phyloP scores from a whole-genome alignment of 2,329 filamentous ascomycete species.

The Botrytis cinerea region DNA sequence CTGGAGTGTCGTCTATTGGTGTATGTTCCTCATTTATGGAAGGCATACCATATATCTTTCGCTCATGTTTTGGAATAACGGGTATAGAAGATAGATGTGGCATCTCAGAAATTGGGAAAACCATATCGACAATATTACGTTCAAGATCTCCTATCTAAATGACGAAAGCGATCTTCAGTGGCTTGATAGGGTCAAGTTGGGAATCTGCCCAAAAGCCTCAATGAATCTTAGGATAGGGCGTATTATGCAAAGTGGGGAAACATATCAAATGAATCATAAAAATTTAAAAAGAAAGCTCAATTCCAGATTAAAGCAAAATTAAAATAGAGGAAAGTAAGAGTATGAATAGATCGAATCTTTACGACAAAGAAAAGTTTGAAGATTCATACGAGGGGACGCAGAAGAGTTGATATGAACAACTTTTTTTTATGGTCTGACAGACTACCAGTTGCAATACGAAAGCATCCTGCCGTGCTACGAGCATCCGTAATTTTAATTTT shows the following conservation, averaged over 20 bases:
- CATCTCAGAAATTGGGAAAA: not conserved
- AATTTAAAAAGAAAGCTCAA: slow-evolving; percentile 2
- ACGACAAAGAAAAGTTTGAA: not conserved
- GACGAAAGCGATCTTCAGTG: slow-evolving; percentile 6
- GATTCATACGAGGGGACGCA: not conserved
- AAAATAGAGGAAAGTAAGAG: not conserved
- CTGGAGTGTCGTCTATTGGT: not conserved
- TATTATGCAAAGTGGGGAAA: not conserved
- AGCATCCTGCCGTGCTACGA: slow-evolving; percentile 4
- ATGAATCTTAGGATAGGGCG: not conserved
- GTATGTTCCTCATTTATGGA: slow-evolving; percentile 12
- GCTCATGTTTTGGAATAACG: not conserved
- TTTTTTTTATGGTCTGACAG: not conserved
- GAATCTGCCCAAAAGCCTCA: not conserved
- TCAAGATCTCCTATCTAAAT: not conserved
- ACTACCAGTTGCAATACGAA: not conserved
- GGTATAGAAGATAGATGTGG: not conserved
- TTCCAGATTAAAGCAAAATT: slow-evolving; percentile 11
- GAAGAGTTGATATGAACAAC: not conserved
- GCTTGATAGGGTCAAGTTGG: not conserved
- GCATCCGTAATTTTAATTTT: slow-evolving; percentile 17
- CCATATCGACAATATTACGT: not conserved
- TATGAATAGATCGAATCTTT: not conserved
- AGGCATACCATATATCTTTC: slow-evolving; percentile 7
- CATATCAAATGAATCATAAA: slow-evolving; percentile 10